A percentile compares a stretch with the other conserved stretches of the same genome.
These are phyloP conservation scores for Fusarium lyarnte DNA, from an alignment of 2,329 filamentous ascomycete species.

Conservation along the genomic window DNA sequence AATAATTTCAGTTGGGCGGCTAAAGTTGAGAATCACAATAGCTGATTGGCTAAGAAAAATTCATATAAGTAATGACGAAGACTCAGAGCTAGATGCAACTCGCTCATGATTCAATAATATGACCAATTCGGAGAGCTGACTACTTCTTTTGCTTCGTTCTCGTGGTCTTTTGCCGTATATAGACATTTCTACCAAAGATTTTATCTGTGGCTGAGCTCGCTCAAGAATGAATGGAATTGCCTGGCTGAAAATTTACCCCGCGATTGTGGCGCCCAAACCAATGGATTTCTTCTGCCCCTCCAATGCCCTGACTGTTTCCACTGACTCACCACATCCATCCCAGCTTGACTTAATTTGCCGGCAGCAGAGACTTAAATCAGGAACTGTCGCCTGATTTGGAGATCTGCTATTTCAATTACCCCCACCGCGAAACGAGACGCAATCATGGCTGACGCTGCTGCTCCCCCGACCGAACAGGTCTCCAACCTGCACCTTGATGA, in stretches of 20 bases:
- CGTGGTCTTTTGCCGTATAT: conserved; percentile 1
- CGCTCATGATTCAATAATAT: conserved; percentile 48
- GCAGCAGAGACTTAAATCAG: conserved; percentile 27
- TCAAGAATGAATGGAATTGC: not conserved
- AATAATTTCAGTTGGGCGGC: not conserved
- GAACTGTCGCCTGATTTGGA: conserved; percentile 21
- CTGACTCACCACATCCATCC: conserved; percentile 39
- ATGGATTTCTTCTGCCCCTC: conserved; percentile 42
- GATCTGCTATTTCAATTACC: conserved; percentile 4
- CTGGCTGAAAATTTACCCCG: conserved; percentile 44
- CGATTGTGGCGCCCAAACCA: conserved; percentile 43
- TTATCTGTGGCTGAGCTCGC: conserved; percentile 33
- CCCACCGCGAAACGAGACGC: conserved; percentile 25
- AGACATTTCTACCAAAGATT: not conserved
- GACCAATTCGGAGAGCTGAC: conserved; percentile 30
- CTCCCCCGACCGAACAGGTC: conserved; percentile 59
- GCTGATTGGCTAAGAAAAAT: conserved; percentile 8
- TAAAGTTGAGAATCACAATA: conserved; percentile 10
- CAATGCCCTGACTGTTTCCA: conserved; percentile 45
- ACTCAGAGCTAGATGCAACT: conserved; percentile 36
- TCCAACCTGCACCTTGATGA: conserved; percentile 88
- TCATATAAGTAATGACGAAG: conserved; percentile 46
- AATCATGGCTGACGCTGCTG: conserved; percentile 48
- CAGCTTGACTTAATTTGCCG: conserved; percentile 36
- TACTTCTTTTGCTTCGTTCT: not conserved